phyloP scores from a whole-genome alignment of 1,284 basidiomycete species.

The Trichosporon inkin region DNA sequence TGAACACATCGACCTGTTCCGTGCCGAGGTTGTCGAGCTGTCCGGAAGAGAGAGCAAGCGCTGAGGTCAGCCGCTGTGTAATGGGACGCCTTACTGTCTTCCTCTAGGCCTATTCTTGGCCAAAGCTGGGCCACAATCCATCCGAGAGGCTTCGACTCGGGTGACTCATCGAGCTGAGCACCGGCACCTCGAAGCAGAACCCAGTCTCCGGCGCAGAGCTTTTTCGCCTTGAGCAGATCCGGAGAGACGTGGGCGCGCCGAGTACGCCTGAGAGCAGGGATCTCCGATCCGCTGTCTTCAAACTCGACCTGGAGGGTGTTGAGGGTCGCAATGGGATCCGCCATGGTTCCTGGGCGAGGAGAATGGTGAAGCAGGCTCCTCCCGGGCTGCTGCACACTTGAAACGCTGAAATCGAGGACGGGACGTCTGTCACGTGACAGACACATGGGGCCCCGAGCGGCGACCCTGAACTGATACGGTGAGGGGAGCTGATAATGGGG shows the following conservation, averaged over 20 bases:
- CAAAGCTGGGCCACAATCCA: conserved; percentile 35
- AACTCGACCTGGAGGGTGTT: conserved; percentile 13
- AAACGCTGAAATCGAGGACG: background rate
- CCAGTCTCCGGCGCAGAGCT: conserved; percentile 48
- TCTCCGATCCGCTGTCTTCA: conserved; percentile 17
- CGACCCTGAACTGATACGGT: conserved; percentile 3
- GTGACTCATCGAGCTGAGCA: background rate
- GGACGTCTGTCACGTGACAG: background rate
- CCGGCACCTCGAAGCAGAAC: conserved; percentile 15
- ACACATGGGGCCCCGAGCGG: background rate
- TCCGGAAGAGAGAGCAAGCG: conserved; percentile 21
- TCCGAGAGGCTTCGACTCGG: conserved; percentile 8
- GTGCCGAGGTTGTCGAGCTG: conserved; percentile 28
- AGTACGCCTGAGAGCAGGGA: conserved; percentile 17
- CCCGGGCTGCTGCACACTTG: background rate
- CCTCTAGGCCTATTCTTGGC: conserved; percentile 36
- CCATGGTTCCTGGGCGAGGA: conserved; percentile 2
- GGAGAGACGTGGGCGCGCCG: conserved; percentile 42
- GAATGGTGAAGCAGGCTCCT: background rate
- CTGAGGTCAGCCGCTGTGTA: conserved; percentile 13
- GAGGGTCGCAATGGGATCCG: conserved; percentile 14
- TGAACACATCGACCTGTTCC: conserved; percentile 25
- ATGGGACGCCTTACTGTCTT: conserved; percentile 31
- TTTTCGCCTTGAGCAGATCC: conserved; percentile 35
- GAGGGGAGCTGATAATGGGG: background rate